Base-by-base conservation (phyloP, 257 asterid genomes). In the Scutellaria baicalensis region DNA sequence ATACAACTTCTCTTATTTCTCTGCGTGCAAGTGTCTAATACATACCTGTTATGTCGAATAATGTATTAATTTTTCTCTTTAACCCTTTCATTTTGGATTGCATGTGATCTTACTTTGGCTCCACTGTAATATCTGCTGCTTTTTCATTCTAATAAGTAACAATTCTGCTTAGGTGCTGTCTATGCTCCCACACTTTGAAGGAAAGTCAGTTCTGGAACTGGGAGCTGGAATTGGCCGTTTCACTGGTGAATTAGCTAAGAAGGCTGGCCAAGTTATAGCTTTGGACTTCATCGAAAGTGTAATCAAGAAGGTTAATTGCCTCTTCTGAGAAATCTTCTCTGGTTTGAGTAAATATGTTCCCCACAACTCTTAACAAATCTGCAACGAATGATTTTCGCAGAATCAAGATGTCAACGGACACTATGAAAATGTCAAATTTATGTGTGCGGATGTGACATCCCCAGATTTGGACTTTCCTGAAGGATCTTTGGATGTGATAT, bases 221-320 rank as follows among this genome's bases (percentile, higher is more conserved):
- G 99, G 99, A 70, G 99, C 99, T 82, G 99, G 99, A 57, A 91
- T 94, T 80, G 99, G 99, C 69, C 97, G 99, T 70, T 94, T 94
- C 77, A 91, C 99, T 8, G 88, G 96, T 56, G 97, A 94, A 75
- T 67, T 94, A 69, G 99, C 95, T 45, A 70, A 80, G 67, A 85
- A 76, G 55, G 95, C 99, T 50, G 89, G 80, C 14, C 81, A 86
- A 43, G 77, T 94, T 52, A 80, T 85, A 40, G 99, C 99, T 44
- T 39, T 89, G 55, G 99, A 94, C 82, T 94, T 91, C 84, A 91
- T 91, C n/a, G 99, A 91, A 49, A 74, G 87, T 57, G 87, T 80
- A 42, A 88, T 94, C 39, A 88, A 88, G 74, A 89, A 92, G 98
- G 98, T 88, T 58, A 62, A 68, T 71, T 14, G 48, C 59, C 71